Conservation (phyloP, 148 eudicot species). For the Rhododendron mucronatum region DNA sequence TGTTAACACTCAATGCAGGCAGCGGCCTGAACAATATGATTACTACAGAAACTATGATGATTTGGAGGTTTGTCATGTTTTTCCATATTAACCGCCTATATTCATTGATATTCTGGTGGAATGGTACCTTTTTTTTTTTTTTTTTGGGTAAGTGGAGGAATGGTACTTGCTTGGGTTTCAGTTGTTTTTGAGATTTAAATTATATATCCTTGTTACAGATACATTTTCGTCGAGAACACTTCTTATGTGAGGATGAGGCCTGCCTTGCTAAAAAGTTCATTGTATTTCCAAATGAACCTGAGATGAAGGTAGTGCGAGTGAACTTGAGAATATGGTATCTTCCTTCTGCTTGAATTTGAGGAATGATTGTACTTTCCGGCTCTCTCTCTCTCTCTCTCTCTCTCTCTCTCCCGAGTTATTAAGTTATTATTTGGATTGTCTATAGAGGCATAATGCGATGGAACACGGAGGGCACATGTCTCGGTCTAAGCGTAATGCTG, state of each 20-base stretch:
- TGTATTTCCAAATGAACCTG: slow-evolving; percentile 67
- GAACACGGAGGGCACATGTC: slow-evolving; percentile 96
- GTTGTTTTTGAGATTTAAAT: not conserved
- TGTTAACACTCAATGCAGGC: slow-evolving; percentile 39
- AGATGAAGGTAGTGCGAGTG: slow-evolving; percentile 54
- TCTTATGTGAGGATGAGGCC: slow-evolving; percentile 74
- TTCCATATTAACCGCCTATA: not conserved
- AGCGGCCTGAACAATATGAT: slow-evolving; percentile 71
- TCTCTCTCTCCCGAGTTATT: not conserved
- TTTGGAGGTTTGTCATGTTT: slow-evolving; percentile 43
- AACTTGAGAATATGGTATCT: not conserved
- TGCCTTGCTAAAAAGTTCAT: slow-evolving; percentile 73
- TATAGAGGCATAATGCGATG: slow-evolving; percentile 72
- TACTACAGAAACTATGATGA: slow-evolving; percentile 81
- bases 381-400: not conserved
- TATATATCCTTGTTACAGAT: slow-evolving; percentile 28
- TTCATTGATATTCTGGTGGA: not conserved
- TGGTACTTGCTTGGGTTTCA: slow-evolving; percentile 11
- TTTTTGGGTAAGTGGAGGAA: not conserved
- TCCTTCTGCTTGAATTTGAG: slow-evolving; percentile 6
- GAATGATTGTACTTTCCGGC: not conserved
- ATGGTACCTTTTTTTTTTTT: slow-evolving; percentile 6
- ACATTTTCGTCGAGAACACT: slow-evolving; percentile 70
- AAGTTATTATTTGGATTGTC: not conserved
- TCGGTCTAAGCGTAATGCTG: slow-evolving; percentile 84